Conservation (phyloP, 352 stramenopile species). For the Phytophthora sansomeana region DNA sequence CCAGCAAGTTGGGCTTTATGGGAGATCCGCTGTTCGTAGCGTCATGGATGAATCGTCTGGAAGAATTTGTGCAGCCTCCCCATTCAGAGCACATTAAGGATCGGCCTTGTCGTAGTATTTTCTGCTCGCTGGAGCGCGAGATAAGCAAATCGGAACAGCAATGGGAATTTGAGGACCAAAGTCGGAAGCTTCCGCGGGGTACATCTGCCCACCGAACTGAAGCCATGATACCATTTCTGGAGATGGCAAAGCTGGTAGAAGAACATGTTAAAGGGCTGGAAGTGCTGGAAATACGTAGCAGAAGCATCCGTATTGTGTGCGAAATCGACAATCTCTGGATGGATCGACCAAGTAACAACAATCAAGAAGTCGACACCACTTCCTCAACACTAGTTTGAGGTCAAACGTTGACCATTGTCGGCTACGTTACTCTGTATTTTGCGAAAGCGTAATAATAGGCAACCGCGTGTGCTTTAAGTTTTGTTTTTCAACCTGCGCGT, state of each 20-base stretch:
- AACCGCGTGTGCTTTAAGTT: neutral
- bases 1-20: conserved; percentile 18
- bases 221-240: conserved; percentile 28
- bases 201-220: conserved; percentile 39
- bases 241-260: conserved; percentile 38
- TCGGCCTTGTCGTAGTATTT: conserved; percentile 51
- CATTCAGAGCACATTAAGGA: conserved; percentile 60
- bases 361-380: conserved; percentile 5
- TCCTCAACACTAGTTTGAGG: too few species aligned
- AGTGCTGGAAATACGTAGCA: conserved; percentile 49
- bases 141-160: conserved; percentile 60
- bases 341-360: neutral
- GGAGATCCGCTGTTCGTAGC: conserved; percentile 36
- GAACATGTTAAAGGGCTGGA: conserved; percentile 49
- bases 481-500: neutral
- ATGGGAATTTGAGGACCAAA: conserved; percentile 66
- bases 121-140: conserved; percentile 69
- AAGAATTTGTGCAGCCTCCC: conserved; percentile 41
- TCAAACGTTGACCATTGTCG: conserved; percentile 1
- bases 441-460: conserved; percentile 17
- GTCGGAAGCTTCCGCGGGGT: conserved; percentile 44
- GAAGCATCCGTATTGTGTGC: conserved; percentile 43
- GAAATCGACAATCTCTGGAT: conserved; percentile 65
- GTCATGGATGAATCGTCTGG: conserved; percentile 35
- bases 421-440: conserved; percentile 16